phyloP scores from a whole-genome alignment of 2,329 filamentous ascomycete species.

The Fusarium nisikadoi region DNA sequence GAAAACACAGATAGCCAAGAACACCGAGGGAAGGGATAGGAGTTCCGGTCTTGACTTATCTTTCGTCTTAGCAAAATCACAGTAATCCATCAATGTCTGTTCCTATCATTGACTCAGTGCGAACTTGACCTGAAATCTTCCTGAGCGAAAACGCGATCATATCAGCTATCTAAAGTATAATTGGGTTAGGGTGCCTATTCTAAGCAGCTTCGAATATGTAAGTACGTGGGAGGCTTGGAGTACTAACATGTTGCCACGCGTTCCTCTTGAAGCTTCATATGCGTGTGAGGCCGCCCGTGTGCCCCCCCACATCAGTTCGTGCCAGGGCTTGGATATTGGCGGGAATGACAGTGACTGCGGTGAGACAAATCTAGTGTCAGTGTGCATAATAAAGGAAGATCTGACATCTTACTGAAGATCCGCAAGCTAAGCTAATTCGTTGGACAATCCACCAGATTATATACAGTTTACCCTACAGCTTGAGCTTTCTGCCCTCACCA shows the following conservation, averaged over 20 bases:
- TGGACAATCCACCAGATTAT: background rate
- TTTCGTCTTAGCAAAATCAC: conserved; percentile 17
- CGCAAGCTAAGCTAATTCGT: background rate
- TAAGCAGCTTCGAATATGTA: background rate
- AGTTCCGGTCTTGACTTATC: conserved; percentile 40
- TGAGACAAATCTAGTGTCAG: conserved; percentile 18
- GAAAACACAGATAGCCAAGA: conserved; percentile 27
- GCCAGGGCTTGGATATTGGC: conserved; percentile 9
- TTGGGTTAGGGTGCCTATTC: background rate
- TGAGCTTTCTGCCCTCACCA: no score
- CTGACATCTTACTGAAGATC: conserved; percentile 9
- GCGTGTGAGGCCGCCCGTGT: conserved; percentile 37
- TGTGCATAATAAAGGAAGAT: conserved; percentile 13
- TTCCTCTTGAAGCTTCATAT: conserved; percentile 10
- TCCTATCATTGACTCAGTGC: background rate
- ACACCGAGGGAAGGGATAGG: conserved; percentile 31
- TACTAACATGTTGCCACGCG: conserved; percentile 37
- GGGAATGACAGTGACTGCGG: background rate
- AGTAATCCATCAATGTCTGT: background rate
- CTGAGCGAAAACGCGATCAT: background rate
- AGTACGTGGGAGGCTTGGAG: background rate
- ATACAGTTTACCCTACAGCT: conserved; percentile 7
- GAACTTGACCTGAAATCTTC: background rate
- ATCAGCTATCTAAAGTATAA: background rate
- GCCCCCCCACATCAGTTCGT: conserved; percentile 29